Evolutionary conservation across 345 rosid species (phyloP).

Genomic region (Pugionium dolabratum): DNA sequence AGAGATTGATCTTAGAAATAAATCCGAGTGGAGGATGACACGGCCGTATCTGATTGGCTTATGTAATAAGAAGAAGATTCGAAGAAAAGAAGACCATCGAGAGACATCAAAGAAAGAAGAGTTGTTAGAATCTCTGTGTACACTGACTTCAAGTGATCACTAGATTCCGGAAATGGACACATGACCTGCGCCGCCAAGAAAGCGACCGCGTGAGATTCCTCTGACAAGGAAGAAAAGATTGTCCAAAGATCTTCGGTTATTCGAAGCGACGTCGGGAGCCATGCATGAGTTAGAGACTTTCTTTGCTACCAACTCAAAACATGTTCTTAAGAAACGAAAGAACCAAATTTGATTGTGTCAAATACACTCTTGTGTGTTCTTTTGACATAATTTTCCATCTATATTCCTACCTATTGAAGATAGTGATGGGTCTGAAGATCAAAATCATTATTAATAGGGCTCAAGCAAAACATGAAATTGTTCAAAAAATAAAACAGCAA

Average conservation of each 20-base stretch:
- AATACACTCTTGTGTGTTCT: too few species aligned
- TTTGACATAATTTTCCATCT: too few species aligned
- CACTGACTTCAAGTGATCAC: conserved; percentile 43
- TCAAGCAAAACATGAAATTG: too few species aligned
- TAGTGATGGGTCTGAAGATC: too few species aligned
- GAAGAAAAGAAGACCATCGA: conserved; percentile 16
- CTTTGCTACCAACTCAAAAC: conserved; percentile 32
- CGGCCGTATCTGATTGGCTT: conserved; percentile 7
- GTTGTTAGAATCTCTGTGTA: conserved; percentile 32
- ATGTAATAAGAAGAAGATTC: neutral
- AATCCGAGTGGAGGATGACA: conserved; percentile 31
- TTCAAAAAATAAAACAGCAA: too few species aligned
- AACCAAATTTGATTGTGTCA: neutral
- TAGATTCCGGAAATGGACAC: conserved; percentile 38
- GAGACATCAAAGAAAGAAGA: conserved; percentile 29
- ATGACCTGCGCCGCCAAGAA: conserved; percentile 42
- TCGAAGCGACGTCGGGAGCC: conserved; percentile 40
- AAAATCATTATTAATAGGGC: too few species aligned
- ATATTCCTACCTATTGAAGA: too few species aligned
- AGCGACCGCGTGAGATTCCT: conserved; percentile 38
- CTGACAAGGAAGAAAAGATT: conserved; percentile 28
- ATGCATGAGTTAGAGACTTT: conserved; percentile 41
- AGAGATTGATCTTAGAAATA: neutral
- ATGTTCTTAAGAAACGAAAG: conserved; percentile 33
- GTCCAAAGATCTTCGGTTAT: conserved; percentile 40